These are phyloP conservation scores for Brassica nigra DNA, from an alignment of 345 rosid species.

Conservation along the genomic window DNA sequence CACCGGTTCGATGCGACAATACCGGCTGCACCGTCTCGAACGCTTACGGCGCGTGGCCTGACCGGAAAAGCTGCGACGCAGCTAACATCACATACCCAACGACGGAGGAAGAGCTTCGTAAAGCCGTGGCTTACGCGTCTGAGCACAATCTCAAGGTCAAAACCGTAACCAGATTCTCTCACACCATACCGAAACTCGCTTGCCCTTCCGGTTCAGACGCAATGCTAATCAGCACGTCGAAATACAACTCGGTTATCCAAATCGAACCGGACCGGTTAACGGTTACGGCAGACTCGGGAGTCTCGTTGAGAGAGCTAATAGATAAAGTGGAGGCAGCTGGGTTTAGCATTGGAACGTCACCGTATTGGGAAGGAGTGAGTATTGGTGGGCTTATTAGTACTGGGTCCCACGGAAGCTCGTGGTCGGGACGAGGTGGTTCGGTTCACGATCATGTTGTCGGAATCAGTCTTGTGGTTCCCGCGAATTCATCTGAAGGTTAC, in stretches of 20 bases:
- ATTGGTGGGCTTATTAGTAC: constrained; percentile 80
- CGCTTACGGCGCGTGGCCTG: constrained; percentile 81
- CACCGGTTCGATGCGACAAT: constrained; percentile 57
- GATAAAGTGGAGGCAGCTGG: constrained; percentile 68
- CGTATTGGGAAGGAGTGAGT: constrained; percentile 96
- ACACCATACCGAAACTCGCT: constrained; percentile 80
- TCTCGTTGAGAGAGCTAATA: constrained; percentile 59
- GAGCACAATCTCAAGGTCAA: constrained; percentile 60
- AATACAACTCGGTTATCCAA: constrained; percentile 49
- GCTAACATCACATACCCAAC: constrained; percentile 55
- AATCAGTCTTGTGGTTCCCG: constrained; percentile 64
- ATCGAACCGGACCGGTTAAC: constrained; percentile 51
- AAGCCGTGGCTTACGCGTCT: constrained; percentile 61
- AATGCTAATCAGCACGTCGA: constrained; percentile 67
- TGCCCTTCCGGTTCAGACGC: constrained; percentile 62
- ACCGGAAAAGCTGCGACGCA: constrained; percentile 61
- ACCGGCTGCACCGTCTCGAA: constrained; percentile 62
- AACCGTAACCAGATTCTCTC: constrained; percentile 73
- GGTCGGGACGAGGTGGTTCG: constrained; percentile 94
- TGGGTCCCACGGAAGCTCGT: constrained; percentile 96
- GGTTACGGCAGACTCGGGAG: constrained; percentile 77
- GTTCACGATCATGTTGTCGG: constrained; percentile 87
- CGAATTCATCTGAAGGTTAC: constrained; percentile 54
- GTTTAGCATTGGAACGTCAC: constrained; percentile 68
- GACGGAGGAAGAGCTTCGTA: constrained; percentile 67